Evolutionary conservation across 2,329 filamentous ascomycete species (phyloP).

Genomic region (Epichloe sp.): DNA sequence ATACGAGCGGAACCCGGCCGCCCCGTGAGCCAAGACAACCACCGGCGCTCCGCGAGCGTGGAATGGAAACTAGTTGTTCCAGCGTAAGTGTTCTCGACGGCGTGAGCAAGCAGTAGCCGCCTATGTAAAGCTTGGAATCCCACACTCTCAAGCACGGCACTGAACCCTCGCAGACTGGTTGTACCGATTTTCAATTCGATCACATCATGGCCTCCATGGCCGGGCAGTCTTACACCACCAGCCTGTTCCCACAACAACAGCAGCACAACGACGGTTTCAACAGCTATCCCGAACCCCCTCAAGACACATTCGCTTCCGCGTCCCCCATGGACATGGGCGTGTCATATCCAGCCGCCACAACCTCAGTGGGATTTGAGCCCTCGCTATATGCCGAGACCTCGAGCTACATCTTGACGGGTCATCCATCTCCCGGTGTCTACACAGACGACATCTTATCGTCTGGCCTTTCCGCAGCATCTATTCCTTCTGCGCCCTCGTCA

Average conservation of each 20-base stretch:
- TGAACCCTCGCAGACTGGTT: neutral
- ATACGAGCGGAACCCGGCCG: neutral
- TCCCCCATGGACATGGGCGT: constrained; percentile 35
- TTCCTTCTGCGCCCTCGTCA: constrained; percentile 51
- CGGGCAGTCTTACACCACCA: neutral
- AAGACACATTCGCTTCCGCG: constrained; percentile 25
- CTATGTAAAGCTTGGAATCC: neutral
- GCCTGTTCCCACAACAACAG: constrained; percentile 10
- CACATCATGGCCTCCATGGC: constrained; percentile 2
- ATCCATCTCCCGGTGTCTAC: constrained; percentile 35
- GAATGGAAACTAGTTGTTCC: neutral
- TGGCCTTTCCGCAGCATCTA: constrained; percentile 48
- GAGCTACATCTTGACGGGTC: constrained; percentile 32
- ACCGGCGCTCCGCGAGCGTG: neutral
- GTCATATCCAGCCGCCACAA: constrained; percentile 16
- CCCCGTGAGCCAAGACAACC: neutral
- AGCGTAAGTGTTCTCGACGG: neutral
- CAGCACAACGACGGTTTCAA: constrained; percentile 26
- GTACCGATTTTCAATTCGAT: neutral
- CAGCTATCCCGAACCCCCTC: constrained; percentile 34
- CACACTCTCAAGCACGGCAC: neutral
- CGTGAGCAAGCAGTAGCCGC: neutral
- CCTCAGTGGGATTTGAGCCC: constrained; percentile 30
- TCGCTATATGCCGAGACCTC: constrained; percentile 33
- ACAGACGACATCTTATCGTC: constrained; percentile 40